Base-by-base conservation (phyloP, 2,329 filamentous ascomycete species). In the Aureobasidium pullulans region DNA sequence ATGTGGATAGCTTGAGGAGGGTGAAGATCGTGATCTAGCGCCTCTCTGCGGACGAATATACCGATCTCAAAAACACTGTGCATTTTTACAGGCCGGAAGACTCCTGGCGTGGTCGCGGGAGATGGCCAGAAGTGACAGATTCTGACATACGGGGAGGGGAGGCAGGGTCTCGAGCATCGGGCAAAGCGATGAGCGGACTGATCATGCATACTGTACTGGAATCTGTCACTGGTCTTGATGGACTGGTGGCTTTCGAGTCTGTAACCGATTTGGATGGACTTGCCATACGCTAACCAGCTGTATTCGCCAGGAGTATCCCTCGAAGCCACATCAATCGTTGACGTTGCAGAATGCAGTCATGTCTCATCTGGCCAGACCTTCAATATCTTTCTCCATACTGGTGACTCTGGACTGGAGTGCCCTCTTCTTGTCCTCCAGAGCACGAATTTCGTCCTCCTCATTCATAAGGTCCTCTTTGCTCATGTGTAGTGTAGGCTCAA, bases 371-470 rank as follows among this genome's bases (percentile, higher is more conserved):
- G 83, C 71, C 40, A 86, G 68, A 0, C 84, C 84, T 19, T 83
- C 84, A n/a, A 88, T 75, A 69, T 88, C 85, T 66, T 79, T 80
- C 62, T 86, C 85, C 81, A 88, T 87, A 1, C 83, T 84, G 47
- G 75, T 81, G n/a, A 88, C 84, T 36, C 84, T 77, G 23, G 82
- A 81, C 67, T 88, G 85, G 11, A 89, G 71, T 6, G 73, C 75
- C 54, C 75, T 78, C 73, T 87, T 88, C 72, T 81, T 86, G 61
- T 71, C 72, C 69, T 89, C 86, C 37, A 89, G 72, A 62, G 84
- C 82, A 60, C 75, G 74, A 60, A 88, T 82, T 65, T 85, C 86
- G 57, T 87, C 86, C 68, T 91, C 87, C 67, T 90, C 88, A 61
- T 78, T 77, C 63, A 78, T 78, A 58, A 90, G 68, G 66, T 90